Evolutionary conservation across 2,329 filamentous ascomycete genomes (phyloP).

Genomic region (Seiridium unicorne): DNA sequence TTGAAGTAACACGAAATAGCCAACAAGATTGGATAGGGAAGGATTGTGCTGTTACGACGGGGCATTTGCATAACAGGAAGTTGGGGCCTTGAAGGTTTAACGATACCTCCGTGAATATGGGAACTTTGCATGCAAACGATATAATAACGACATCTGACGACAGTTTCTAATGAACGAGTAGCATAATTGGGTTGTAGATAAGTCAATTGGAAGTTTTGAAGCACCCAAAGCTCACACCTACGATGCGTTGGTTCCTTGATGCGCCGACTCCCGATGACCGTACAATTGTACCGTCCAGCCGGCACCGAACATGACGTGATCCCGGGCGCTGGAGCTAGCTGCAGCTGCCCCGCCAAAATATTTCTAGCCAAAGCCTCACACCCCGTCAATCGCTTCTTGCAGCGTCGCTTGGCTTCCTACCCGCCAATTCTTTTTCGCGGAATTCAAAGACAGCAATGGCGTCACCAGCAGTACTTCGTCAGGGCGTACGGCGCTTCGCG

Average conservation of each 20-base stretch:
- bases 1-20: neutral
- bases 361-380: neutral
- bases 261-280: neutral
- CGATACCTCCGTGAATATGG: neutral
- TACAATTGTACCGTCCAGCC: neutral
- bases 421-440: neutral
- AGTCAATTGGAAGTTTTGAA: no score
- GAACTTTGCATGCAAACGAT: neutral
- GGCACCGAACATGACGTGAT: slow-evolving; percentile 5
- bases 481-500: slow-evolving; percentile 65
- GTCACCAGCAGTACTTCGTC: slow-evolving; percentile 61
- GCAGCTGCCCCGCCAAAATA: slow-evolving; percentile 1
- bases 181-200: neutral
- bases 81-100: neutral
- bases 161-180: neutral
- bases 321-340: neutral
- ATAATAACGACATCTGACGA: neutral
- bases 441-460: neutral
- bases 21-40: neutral
- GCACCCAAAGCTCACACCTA: no score
- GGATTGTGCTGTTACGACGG: neutral
- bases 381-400: neutral
- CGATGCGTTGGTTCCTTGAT: neutral
- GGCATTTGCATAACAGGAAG: neutral
- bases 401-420: neutral